A percentile compares a stretch with the other conserved stretches of the same genome.
Evolutionary conservation across 1,284 basidiomycete species (phyloP).

Genomic region (Cryptococcus floricola): DNA sequence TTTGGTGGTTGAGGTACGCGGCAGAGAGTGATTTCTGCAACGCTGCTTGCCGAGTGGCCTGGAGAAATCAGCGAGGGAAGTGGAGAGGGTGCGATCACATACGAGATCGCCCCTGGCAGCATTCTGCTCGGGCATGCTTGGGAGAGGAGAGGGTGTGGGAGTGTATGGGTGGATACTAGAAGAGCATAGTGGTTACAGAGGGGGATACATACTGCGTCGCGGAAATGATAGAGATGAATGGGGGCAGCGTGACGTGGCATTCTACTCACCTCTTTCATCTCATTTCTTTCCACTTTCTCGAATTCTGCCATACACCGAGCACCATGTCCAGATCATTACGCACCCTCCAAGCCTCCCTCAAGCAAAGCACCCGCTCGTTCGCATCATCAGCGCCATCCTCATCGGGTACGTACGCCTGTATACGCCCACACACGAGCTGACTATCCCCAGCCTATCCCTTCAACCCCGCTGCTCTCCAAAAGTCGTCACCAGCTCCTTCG

Average conservation of each 20-base stretch:
- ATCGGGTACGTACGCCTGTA: conserved; percentile 4
- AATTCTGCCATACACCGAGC: not conserved
- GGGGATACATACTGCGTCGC: not conserved
- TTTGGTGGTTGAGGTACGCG: conserved; percentile 48
- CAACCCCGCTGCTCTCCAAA: conserved; percentile 61
- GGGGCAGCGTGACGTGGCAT: not conserved
- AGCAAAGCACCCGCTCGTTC: conserved; percentile 9
- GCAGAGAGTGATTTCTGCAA: conserved; percentile 47
- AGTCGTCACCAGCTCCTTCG: conserved; percentile 52
- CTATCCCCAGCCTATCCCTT: conserved; percentile 60
- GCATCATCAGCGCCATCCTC: conserved; percentile 9
- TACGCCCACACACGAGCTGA: not conserved
- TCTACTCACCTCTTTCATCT: not conserved
- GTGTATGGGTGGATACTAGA: no score
- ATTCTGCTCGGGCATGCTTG: not conserved
- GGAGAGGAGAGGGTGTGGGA: no score
- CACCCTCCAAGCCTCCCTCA: conserved; percentile 1
- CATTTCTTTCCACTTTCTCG: not conserved
- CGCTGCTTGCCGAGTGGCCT: conserved; percentile 41
- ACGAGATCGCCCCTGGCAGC: conserved; percentile 3
- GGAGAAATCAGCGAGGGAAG: not conserved
- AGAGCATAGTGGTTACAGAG: not conserved
- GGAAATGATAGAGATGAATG: no score
- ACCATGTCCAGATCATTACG: conserved; percentile 1
- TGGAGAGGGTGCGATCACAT: not conserved